Evolutionary conservation across 768 basidiomycete species (phyloP).

Genomic region (Leccinum subtestaceum): DNA sequence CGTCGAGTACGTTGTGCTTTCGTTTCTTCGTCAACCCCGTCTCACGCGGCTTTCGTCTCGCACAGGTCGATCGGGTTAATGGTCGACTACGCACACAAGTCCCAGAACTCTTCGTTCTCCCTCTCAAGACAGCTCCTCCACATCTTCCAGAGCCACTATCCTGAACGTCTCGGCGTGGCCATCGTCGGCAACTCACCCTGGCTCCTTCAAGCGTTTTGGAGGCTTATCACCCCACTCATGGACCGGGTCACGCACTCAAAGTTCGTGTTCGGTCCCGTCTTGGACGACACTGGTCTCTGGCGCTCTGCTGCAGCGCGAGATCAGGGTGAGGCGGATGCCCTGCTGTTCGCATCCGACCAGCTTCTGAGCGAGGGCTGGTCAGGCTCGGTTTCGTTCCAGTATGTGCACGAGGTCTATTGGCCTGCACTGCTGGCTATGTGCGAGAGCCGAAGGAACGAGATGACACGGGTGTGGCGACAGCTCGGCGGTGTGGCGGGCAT

Average conservation of each 20-base stretch:
- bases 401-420: conserved; percentile 78
- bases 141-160: conserved; percentile 81
- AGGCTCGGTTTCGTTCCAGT: conserved; percentile 64
- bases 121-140: conserved; percentile 44
- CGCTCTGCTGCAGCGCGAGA: conserved; percentile 24
- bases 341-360: conserved; percentile 63
- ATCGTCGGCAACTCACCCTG: conserved; percentile 79
- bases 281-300: conserved; percentile 26
- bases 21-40: neutral
- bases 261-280: conserved; percentile 67
- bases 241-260: conserved; percentile 79
- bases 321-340: conserved; percentile 14
- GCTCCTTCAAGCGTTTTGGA: conserved; percentile 70
- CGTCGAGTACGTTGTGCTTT: conserved; percentile 58
- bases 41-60: neutral
- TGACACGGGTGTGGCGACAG: conserved; percentile 62
- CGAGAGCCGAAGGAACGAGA: conserved; percentile 45
- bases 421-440: conserved; percentile 55
- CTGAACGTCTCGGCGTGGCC: conserved; percentile 77
- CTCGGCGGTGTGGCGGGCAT: conserved; percentile 69
- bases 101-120: conserved; percentile 50
- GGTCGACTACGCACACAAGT: conserved; percentile 74
- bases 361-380: conserved; percentile 71
- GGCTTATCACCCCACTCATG: conserved; percentile 74
- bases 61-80: conserved; percentile 64